Evolutionary conservation across 108 stramenopile genomes (phyloP), one percentile per base, ranked within the genome.

Genomic region (Cafeteria roenbergensis): DNA sequence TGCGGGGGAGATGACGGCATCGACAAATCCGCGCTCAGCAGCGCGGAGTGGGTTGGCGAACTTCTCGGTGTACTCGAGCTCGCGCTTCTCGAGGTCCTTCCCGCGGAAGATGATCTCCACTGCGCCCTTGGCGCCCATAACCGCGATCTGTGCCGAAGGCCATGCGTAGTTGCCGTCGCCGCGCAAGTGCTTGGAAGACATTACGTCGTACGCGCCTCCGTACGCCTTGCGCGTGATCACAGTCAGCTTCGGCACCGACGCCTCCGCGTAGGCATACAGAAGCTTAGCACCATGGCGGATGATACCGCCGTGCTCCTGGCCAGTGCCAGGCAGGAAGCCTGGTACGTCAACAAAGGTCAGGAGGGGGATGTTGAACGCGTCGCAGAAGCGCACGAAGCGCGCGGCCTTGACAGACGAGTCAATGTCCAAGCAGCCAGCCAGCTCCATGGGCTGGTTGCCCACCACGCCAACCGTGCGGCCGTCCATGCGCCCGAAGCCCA

Each of bases 311-410:
- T 85, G 82, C 70, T 92, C 88, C 76, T 92, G 90, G 14, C 60
- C 56, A 9, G 93, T 93, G 2, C 97, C 97, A 14, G 97, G 97
- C 34, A 99, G 78, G 74, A 99, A 99, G 30, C 97, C 97, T 14
- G 97, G 97, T 21, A 99, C 97, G 75, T 99, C 97, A n/a, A 99
- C 97, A 66, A 99, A 94, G 3, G 97, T 99, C 17, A 99, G 77
- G 28, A 99, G 73, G 12, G 97, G 97, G 66, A 96, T 95, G 74
- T 95, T 91, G 80, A 97, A 99, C 29, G 93, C 85, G 79, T 99
- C 93, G 69, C 88, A 88, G 76, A 92, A 95, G 22, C 94, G 87
- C 42, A 92, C 94, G 71, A 99, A 99, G 24, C 97, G 85, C 4
- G 93, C 97, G 9, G 88, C 96, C 78, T 99, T 99, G 62, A 85